Percentiles rank a stretch among this genome's conserved stretches.
Conservation (phyloP, 257 asterid species). For the Nicotiana obtusifolia region DNA sequence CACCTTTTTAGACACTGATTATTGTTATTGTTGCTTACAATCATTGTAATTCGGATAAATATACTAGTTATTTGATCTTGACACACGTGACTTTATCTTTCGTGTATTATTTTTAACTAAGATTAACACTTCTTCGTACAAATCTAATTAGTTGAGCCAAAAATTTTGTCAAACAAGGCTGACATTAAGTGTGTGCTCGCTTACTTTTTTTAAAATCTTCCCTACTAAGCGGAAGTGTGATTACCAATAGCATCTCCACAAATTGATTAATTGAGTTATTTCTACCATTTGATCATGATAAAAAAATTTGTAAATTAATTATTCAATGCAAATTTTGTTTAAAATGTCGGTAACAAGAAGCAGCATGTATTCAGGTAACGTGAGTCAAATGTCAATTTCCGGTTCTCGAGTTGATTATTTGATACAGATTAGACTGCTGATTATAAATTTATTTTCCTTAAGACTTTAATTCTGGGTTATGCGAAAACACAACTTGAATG, state of each 20-base stretch:
- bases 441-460: neutral
- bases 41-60: too few species aligned
- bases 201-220: neutral
- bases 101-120: too few species aligned
- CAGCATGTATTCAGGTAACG: neutral
- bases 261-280: too few species aligned
- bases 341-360: neutral
- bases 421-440: neutral
- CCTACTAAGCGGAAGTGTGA: neutral
- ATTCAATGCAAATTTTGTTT: neutral
- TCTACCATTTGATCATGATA: too few species aligned
- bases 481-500: neutral
- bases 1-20: too few species aligned
- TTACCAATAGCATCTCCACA: neutral
- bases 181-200: neutral
- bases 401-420: neutral
- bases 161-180: neutral
- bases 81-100: too few species aligned
- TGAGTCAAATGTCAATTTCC: neutral
- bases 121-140: too few species aligned
- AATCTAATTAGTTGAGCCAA: too few species aligned
- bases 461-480: neutral
- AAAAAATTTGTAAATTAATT: neutral
- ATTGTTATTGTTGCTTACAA: too few species aligned
- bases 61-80: too few species aligned